Evolutionary conservation across 2,329 filamentous ascomycete genomes (phyloP).

Genomic region (Xylaria arbuscula): DNA sequence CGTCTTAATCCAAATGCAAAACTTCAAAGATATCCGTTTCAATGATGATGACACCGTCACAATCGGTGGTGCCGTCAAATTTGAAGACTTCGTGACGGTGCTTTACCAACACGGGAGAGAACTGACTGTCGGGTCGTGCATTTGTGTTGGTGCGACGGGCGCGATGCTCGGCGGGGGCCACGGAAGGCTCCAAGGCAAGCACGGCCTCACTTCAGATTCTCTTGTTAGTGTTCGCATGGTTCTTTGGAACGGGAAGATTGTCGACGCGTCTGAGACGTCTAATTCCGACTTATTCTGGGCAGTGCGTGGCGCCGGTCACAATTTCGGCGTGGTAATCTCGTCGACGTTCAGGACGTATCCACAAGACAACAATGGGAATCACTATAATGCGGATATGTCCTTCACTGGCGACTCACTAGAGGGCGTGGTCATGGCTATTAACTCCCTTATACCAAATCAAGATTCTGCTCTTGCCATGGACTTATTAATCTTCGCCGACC

Average conservation of each 20-base stretch:
- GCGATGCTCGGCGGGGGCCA: slow-evolving; percentile 5
- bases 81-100: too few species aligned
- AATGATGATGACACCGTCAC: too few species aligned
- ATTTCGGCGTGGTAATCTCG: slow-evolving; percentile 3
- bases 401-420: neutral
- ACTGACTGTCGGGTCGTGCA: neutral
- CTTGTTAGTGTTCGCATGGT: neutral
- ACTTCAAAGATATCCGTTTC: too few species aligned
- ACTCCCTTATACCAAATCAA: neutral
- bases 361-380: neutral
- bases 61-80: too few species aligned
- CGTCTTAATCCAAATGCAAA: too few species aligned
- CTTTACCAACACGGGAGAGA: too few species aligned
- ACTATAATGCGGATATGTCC: neutral
- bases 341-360: neutral
- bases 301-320: slow-evolving; percentile 5
- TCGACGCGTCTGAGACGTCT: neutral
- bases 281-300: slow-evolving; percentile 11
- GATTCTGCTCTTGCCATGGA: neutral
- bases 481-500: too few species aligned
- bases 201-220: neutral
- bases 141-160: neutral
- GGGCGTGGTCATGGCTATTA: neutral
- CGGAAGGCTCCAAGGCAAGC: neutral
- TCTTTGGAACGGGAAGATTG: neutral